A percentile compares a stretch with the other conserved stretches of the same genome.
Conservation (phyloP, 306 rosid genomes). For the Cucumis hystrix region DNA sequence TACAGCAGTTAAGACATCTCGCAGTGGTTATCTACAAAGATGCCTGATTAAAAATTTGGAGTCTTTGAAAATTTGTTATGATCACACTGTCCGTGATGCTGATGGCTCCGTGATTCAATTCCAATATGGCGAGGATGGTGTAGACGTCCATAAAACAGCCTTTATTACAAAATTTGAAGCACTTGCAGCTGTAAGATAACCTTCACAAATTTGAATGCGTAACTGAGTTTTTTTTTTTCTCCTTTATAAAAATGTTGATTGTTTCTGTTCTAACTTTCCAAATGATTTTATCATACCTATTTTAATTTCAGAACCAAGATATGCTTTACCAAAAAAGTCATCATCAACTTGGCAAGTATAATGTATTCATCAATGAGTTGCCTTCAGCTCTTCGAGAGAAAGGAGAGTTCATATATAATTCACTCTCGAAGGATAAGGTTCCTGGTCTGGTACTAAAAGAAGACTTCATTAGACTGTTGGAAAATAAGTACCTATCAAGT, state of each 20-base stretch:
- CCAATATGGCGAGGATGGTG: slow-evolving; percentile 86
- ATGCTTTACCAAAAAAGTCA: slow-evolving; percentile 37
- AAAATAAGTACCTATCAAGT: slow-evolving; percentile 70
- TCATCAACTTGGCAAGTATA: slow-evolving; percentile 42
- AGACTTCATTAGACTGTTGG: slow-evolving; percentile 65
- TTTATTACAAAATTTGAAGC: slow-evolving; percentile 70
- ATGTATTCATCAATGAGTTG: slow-evolving; percentile 51
- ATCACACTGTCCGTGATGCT: slow-evolving; percentile 88
- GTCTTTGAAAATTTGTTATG: slow-evolving; percentile 71
- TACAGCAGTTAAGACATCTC: slow-evolving; percentile 95
- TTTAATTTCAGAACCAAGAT: slow-evolving; percentile 65
- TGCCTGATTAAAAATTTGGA: slow-evolving; percentile 86
- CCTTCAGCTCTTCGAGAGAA: slow-evolving; percentile 51
- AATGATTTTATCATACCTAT: not conserved
- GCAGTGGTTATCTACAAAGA: slow-evolving; percentile 96
- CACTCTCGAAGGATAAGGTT: slow-evolving; percentile 22
- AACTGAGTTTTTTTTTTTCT: slow-evolving; percentile 7
- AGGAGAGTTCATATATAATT: slow-evolving; percentile 29
- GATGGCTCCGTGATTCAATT: slow-evolving; percentile 91
- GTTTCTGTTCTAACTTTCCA: not conserved
- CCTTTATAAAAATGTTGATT: not conserved
- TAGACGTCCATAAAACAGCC: slow-evolving; percentile 88
- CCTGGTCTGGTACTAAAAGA: slow-evolving; percentile 15
- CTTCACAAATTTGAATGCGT: slow-evolving; percentile 8
- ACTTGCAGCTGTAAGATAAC: slow-evolving; percentile 37